Evolutionary conservation across 2,329 filamentous ascomycete species (phyloP), one percentile per base, ranked within the genome.

Genomic region (Fusarium sp.): DNA sequence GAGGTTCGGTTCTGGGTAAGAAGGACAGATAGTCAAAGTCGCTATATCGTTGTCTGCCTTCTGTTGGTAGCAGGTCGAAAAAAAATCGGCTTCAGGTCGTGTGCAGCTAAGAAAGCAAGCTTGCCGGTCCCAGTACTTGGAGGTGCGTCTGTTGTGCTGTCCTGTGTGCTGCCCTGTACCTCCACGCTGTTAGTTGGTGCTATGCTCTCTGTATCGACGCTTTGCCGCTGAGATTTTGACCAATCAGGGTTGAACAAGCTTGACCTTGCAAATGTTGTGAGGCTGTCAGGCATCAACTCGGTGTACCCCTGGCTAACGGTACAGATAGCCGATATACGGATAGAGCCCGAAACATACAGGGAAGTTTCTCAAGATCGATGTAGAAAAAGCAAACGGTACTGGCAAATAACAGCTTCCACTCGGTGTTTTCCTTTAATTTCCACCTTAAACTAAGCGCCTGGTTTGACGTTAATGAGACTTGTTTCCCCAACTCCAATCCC

Each of bases 241-340:
- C 75, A 76, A 76, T 76, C 73, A 76, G 32, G 7, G 23, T 15
- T 47, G 52, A 66, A 22, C 20, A 49, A 53, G 50, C 41, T 45
- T 14, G 39, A 39, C 37, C 33, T 39, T 44, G 14, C n/a, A 43
- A 55, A 9, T 14, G 33, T 33, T 46, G 35, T 75, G 60, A 74
- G 72, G 72, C 72, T 66, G 62, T 65, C 65, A 74, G 72, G 72
- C 72, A 74, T 74, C 72, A 74, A 74, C 60, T 71, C 50, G 20
- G 32, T 20, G 14, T 27, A 65, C 59, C 63, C 63, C 67, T 69
- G 66, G 62, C 46, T 56, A 65, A 64, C 39, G 50, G 23, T 39
- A 14, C 41, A 33, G 41, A 58, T 56, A 33, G 32, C 41, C 33
- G 25, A 45, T 37, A 23, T 22, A 22, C 22, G 22, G 22, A 22